Conservation (phyloP, 2,329 filamentous ascomycete genomes). For the Ascocoryne sarcoides region DNA sequence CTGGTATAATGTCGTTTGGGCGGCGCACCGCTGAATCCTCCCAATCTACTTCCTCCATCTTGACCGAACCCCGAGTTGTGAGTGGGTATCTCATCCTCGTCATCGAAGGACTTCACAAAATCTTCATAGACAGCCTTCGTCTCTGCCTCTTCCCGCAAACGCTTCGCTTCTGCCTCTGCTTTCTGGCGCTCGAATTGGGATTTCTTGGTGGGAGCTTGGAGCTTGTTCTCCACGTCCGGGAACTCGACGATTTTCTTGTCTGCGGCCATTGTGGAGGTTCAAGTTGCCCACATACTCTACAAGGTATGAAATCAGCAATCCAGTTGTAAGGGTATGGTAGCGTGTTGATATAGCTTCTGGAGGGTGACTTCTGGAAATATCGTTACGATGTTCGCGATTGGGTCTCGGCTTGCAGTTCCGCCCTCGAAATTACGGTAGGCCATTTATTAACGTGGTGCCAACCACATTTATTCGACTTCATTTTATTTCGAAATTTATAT, state of each 20-base stretch:
- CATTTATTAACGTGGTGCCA: too few relatives aligned
- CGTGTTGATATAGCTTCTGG: too few relatives aligned
- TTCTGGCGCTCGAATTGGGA: conserved; percentile 83
- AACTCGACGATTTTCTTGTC: conserved; percentile 38
- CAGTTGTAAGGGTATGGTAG: too few relatives aligned
- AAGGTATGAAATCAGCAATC: too few relatives aligned
- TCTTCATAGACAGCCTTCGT: conserved; percentile 80
- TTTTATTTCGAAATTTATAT: too few relatives aligned
- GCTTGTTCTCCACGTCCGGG: conserved; percentile 66
- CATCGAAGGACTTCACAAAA: conserved; percentile 73
- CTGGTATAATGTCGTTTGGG: conserved; percentile 55
- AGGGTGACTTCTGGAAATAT: too few relatives aligned
- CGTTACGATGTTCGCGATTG: too few relatives aligned
- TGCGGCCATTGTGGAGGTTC: conserved; percentile 10
- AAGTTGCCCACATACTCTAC: too few relatives aligned
- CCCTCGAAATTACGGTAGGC: too few relatives aligned
- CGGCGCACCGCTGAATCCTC: conserved; percentile 27
- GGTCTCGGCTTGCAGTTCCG: too few relatives aligned
- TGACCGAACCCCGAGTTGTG: conserved; percentile 13
- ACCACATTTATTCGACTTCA: too few relatives aligned
- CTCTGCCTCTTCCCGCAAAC: conserved; percentile 73
- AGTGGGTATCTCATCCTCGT: conserved; percentile 35
- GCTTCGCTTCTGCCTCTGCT: conserved; percentile 83
- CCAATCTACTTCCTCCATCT: conserved; percentile 10
- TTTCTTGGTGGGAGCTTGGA: conserved; percentile 72